Percentiles rank a stretch among this genome's conserved stretches.
These are phyloP conservation scores for Exophiala sp. DNA, from an alignment of 2,329 filamentous ascomycete species.

Conservation along the genomic window DNA sequence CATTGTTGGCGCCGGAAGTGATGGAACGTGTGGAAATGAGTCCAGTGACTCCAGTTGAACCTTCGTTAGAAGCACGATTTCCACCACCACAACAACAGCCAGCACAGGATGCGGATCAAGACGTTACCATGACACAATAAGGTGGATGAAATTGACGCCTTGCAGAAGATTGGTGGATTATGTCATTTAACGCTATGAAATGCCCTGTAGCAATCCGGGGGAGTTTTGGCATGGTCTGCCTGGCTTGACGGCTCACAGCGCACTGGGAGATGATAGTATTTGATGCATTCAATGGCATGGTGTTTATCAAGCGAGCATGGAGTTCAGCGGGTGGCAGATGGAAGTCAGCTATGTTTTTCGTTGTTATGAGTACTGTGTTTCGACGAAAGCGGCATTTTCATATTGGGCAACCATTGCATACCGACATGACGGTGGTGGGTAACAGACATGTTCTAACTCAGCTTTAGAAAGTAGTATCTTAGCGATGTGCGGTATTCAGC, in stretches of 20 bases:
- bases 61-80: conserved; percentile 1
- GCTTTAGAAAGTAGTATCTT: too few species aligned
- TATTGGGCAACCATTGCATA: too few species aligned
- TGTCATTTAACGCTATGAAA: not conserved
- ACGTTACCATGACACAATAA: conserved; percentile 28
- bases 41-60: conserved; percentile 12
- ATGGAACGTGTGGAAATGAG: conserved; percentile 20
- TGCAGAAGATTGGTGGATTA: not conserved
- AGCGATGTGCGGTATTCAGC: too few species aligned
- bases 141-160: not conserved
- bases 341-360: not conserved
- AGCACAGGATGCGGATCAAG: conserved; percentile 11
- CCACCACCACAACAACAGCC: not conserved
- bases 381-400: too few species aligned
- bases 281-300: too few species aligned
- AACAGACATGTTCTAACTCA: too few species aligned
- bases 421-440: too few species aligned
- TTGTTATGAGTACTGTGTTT: not conserved
- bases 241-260: not conserved
- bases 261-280: too few species aligned
- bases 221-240: not conserved
- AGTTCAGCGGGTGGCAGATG: not conserved
- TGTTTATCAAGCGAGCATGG: conserved; percentile 1
- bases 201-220: not conserved
- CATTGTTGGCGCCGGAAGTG: conserved; percentile 20